Evolutionary conservation across 176 grass and related monocot species (phyloP).

Genomic region (Eragrostis nindensis): DNA sequence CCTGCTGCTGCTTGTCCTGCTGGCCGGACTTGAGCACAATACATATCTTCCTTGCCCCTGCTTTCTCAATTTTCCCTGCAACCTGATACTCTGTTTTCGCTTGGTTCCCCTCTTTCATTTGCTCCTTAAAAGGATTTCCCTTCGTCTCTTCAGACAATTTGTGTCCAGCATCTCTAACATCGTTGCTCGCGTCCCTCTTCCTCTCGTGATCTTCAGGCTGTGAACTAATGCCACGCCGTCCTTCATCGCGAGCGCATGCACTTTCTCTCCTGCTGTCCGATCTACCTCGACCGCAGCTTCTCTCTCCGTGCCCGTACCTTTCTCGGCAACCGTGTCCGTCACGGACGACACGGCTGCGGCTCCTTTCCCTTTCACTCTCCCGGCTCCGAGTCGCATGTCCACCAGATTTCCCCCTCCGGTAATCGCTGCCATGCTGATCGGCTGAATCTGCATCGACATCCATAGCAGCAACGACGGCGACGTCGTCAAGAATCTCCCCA

Average conservation of each 20-base stretch:
- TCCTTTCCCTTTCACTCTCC: conserved; percentile 57
- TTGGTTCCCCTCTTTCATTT: conserved; percentile 54
- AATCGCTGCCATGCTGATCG: conserved; percentile 26
- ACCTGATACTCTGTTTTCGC: not conserved
- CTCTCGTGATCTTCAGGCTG: conserved; percentile 56
- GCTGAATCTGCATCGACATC: conserved; percentile 42
- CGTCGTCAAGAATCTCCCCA: conserved; percentile 88
- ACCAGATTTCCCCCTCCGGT: conserved; percentile 37
- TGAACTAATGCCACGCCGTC: conserved; percentile 43
- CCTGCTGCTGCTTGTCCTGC: conserved; percentile 54
- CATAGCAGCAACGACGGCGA: conserved; percentile 7
- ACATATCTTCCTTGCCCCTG: conserved; percentile 86
- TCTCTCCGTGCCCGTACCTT: conserved; percentile 56
- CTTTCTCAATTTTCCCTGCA: conserved; percentile 80
- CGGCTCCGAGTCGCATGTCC: conserved; percentile 25
- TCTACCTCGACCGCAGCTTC: conserved; percentile 62
- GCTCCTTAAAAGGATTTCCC: conserved; percentile 11
- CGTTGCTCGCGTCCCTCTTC: conserved; percentile 45
- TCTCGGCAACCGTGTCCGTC: conserved; percentile 34
- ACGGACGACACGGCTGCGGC: conserved; percentile 22
- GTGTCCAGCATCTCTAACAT: conserved; percentile 38
- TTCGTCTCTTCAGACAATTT: too few relatives aligned
- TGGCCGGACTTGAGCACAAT: conserved; percentile 85
- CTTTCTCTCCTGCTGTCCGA: conserved; percentile 43
- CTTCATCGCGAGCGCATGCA: conserved; percentile 34